phyloP scores from a whole-genome alignment of 2,329 filamentous ascomycete species.

The Tolypocladium paradoxum region DNA sequence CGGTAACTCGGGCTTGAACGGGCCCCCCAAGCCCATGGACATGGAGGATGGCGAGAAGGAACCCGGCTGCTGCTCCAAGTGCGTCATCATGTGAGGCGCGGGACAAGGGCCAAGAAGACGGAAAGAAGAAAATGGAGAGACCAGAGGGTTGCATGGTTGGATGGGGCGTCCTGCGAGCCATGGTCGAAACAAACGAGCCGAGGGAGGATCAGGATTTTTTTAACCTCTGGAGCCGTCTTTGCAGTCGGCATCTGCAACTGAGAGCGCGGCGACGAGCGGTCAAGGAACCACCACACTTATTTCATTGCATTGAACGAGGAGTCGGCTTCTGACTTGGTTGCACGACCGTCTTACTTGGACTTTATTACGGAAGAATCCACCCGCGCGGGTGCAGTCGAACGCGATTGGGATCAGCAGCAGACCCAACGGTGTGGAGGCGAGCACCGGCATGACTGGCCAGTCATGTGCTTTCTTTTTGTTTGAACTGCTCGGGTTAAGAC shows the following conservation, averaged over 20 bases:
- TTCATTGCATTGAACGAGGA: conserved; percentile 28
- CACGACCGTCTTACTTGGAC: conserved; percentile 11
- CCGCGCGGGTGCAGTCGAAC: not conserved
- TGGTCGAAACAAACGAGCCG: not conserved
- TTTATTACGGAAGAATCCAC: not conserved
- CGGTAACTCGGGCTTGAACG: conserved; percentile 48
- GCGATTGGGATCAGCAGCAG: not conserved
- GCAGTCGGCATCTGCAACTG: not conserved
- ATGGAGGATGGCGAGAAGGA: conserved; percentile 58
- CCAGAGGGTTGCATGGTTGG: not conserved
- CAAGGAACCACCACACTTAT: conserved; percentile 3
- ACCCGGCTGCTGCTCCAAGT: conserved; percentile 75
- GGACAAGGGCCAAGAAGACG: not conserved
- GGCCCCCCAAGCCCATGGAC: conserved; percentile 64
- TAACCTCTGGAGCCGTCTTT: not conserved
- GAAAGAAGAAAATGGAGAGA: not conserved
- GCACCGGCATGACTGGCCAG: conserved; percentile 1
- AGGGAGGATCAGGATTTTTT: not conserved
- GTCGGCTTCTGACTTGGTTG: conserved; percentile 25
- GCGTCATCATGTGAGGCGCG: conserved; percentile 67
- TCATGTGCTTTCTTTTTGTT: conserved; percentile 8
- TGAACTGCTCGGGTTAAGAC: not conserved
- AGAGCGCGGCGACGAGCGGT: not conserved
- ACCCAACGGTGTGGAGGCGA: conserved; percentile 6
- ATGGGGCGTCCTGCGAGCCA: not conserved